A percentile compares a stretch with the other conserved stretches of the same genome.
These are phyloP conservation scores for Aspergillus eucalypticola DNA, from an alignment of 2,329 filamentous ascomycete genomes.

Conservation along the genomic window DNA sequence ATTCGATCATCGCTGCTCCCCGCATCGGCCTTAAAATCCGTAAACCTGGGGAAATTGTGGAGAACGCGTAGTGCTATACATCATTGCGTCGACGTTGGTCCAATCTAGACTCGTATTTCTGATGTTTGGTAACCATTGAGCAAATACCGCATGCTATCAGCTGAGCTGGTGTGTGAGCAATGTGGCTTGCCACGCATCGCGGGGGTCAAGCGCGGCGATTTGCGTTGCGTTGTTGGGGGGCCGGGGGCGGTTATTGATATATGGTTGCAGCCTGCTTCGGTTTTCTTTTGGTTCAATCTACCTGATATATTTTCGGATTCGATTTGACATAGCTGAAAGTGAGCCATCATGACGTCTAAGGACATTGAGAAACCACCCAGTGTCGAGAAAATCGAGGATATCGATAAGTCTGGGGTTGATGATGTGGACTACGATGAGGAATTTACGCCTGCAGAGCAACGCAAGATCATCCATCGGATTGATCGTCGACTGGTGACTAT, in stretches of 20 bases:
- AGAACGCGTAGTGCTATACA: neutral
- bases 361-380: conserved; percentile 13
- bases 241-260: neutral
- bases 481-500: conserved; percentile 66
- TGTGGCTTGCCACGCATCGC: neutral
- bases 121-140: neutral
- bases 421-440: conserved; percentile 26
- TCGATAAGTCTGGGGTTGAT: conserved; percentile 13
- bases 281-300: neutral
- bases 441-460: conserved; percentile 64
- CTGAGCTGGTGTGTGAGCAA: neutral
- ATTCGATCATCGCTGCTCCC: neutral
- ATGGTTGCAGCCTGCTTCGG: neutral
- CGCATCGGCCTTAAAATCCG: neutral
- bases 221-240: neutral
- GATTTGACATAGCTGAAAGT: neutral
- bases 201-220: neutral
- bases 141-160: neutral
- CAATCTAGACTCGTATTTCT: neutral
- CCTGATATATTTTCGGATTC: too few relatives aligned
- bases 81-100: neutral
- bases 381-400: conserved; percentile 21
- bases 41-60: neutral
- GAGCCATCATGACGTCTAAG: neutral
- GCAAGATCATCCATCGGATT: conserved; percentile 67